Evolutionary conservation across 2,329 filamentous ascomycete genomes (phyloP).

Genomic region (Grosmannia clavigera): DNA sequence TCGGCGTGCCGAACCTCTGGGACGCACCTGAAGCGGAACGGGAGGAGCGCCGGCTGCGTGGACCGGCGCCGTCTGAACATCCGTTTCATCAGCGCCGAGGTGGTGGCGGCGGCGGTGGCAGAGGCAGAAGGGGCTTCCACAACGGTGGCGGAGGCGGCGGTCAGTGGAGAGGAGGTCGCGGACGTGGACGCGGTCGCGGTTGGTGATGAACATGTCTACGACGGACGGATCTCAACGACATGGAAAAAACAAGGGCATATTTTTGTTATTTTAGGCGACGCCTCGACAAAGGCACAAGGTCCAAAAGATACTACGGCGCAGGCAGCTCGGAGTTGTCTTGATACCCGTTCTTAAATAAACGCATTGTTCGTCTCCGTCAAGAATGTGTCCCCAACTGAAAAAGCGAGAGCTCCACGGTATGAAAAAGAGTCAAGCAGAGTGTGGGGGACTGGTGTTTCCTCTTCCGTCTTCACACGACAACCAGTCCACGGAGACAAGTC

Average conservation of each 20-base stretch:
- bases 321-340: too few relatives aligned
- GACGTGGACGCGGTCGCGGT: constrained; percentile 19
- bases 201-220: neutral
- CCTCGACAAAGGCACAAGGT: too few relatives aligned
- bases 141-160: constrained; percentile 24
- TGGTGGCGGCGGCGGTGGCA: constrained; percentile 24
- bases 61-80: constrained; percentile 33
- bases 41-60: constrained; percentile 40
- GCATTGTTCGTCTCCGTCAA: neutral
- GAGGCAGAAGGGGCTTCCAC: constrained; percentile 24
- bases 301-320: too few relatives aligned
- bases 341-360: neutral
- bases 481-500: constrained; percentile 24
- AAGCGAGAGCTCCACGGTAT: constrained; percentile 29
- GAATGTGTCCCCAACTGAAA: constrained; percentile 31
- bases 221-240: too few relatives aligned
- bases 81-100: constrained; percentile 16
- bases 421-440: constrained; percentile 31
- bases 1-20: constrained; percentile 67
- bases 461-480: constrained; percentile 34
- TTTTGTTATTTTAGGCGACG: too few relatives aligned
- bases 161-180: constrained; percentile 22
- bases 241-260: too few relatives aligned
- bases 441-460: constrained; percentile 26
- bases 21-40: constrained; percentile 61